A percentile compares a stretch with the other conserved stretches of the same genome.
phyloP scores from a whole-genome alignment of 2,329 filamentous ascomycete genomes.

The Xylariaceae sp. region DNA sequence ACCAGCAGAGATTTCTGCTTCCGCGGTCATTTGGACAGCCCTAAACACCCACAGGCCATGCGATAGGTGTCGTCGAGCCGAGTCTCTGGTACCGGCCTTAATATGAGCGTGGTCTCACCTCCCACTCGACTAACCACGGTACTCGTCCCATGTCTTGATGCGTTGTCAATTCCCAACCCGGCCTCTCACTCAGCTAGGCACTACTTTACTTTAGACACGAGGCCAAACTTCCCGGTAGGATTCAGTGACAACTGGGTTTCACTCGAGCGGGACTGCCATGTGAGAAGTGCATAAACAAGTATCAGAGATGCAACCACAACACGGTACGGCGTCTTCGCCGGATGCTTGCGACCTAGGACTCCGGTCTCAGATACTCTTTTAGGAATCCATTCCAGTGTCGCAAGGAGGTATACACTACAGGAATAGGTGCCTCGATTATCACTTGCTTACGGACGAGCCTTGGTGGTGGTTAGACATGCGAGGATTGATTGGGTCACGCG shows the following conservation, averaged over 20 bases:
- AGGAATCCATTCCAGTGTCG: neutral
- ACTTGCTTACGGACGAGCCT: neutral
- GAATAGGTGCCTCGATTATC: neutral
- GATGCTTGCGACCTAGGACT: neutral
- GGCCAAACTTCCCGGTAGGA: slow-evolving; percentile 1
- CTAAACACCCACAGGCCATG: neutral
- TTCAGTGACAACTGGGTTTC: slow-evolving; percentile 6
- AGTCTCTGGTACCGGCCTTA: neutral
- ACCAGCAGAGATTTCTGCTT: slow-evolving; percentile 10
- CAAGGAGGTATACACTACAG: neutral
- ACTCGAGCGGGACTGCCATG: slow-evolving; percentile 6
- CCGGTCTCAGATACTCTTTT: neutral
- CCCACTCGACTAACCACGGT: neutral
- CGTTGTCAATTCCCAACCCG: slow-evolving; percentile 16
- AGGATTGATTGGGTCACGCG: slow-evolving; percentile 15
- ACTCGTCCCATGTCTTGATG: slow-evolving; percentile 18
- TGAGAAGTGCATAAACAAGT: slow-evolving; percentile 6
- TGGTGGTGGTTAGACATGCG: slow-evolving; percentile 10
- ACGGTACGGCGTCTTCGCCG: slow-evolving; percentile 4
- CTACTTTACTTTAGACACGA: slow-evolving; percentile 1
- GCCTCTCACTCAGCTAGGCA: neutral
- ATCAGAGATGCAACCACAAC: slow-evolving; percentile 12
- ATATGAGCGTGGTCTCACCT: slow-evolving; percentile 6
- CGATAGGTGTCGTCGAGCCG: slow-evolving; percentile 5
- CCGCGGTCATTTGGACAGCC: slow-evolving; percentile 17